Evolutionary conservation across 2,329 filamentous ascomycete genomes (phyloP), one percentile per base, ranked within the genome.

Genomic region (Parascedosporium putredinis): DNA sequence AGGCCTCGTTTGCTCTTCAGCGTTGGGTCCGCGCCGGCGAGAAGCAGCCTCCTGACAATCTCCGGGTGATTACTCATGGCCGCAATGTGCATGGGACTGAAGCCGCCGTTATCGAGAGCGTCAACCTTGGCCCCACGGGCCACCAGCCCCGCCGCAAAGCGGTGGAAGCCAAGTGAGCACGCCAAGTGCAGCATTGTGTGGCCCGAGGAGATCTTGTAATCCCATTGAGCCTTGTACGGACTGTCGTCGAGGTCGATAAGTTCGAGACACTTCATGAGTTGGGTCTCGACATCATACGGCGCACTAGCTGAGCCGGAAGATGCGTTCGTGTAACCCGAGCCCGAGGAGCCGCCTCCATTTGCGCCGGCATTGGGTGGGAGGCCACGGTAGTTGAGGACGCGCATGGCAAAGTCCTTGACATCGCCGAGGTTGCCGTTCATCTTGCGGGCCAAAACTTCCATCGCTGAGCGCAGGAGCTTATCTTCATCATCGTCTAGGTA

Each of bases 161-260:
- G 78, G 54, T 83, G 78, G 56, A 88, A 76, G 5, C 87, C 87
- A 10, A 90, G 68, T 7, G 84, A 84, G 56, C 82, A 86, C 2
- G 86, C 86, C 54, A 90, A 71, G 59, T 93, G 87, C 53, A 94
- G 75, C 75, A 94, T 83, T 1, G 85, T 88, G 60, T 91, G 86
- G 1, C 87, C 87, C 10, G 80, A 86, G 1, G 76, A 67, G 54
- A 69, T 67, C 56, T 75, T 76, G 47, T 84, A 68, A 59, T 93
- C 86, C 54, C 86, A 78, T 23, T 76, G 77, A 12, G 84, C 78
- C 56, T 76, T 74, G 54, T 84, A 75, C 3, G 81, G 75, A 59
- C 78, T 88, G 57, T 89, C 83, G 60, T 88, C 84, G 23, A 88
- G 71, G 61, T 91, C 86, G 58, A 90, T 83, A 42, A 88, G 72